Evolutionary conservation across 2,329 filamentous ascomycete species (phyloP), one percentile per base, ranked within the genome.

Genomic region (Dryadomyces quercivorus): DNA sequence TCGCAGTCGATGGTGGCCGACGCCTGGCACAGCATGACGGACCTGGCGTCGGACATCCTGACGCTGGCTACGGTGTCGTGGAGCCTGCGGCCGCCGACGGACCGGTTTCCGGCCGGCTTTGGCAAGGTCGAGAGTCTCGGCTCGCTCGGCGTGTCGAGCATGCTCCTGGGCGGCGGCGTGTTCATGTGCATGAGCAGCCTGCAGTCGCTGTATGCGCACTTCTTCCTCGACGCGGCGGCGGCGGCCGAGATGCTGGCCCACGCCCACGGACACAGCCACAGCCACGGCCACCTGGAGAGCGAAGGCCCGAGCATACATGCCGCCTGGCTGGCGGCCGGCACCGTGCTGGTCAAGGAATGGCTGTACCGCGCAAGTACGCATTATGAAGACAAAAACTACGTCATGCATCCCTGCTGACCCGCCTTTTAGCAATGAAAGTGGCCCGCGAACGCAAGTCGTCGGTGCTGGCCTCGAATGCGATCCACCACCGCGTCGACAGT

Each of bases 91-190:
- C 85, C 88, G 6, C 90, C 93, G 0, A 88, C 87, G 12, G 78
- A 86, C 54, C 80, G 80, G 44, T 98, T 95, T 66, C 93, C 93
- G 2, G 82, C 84, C 63, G 93, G 93, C 1, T 98, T 95, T 66
- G 93, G 93, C 66, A 98, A 98, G 73, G 81, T 98, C n/a, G 93
- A 98, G 74, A 95, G 90, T 63, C 72, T 98, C 65, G 93, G 93
- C 20, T 93, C 90, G 21, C 73, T 98, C 56, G 93, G 92, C 16
- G 93, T 98, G 38, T 96, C 91, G 61, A 84, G 90, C 59, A 86
- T 98, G 71, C 75, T 98, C 62, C 78, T 98, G 2, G 82, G 85
- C 50, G 93, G 93, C 58, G 93, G 93, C 51, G 72, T 95, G 59
- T 90, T 94, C 68, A 97, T 98, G 86, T 90, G 90, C 59, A 81